These are phyloP conservation scores for Arxiozyma heterogenica DNA, from an alignment of 1,139 yeast genomes.

Conservation along the genomic window DNA sequence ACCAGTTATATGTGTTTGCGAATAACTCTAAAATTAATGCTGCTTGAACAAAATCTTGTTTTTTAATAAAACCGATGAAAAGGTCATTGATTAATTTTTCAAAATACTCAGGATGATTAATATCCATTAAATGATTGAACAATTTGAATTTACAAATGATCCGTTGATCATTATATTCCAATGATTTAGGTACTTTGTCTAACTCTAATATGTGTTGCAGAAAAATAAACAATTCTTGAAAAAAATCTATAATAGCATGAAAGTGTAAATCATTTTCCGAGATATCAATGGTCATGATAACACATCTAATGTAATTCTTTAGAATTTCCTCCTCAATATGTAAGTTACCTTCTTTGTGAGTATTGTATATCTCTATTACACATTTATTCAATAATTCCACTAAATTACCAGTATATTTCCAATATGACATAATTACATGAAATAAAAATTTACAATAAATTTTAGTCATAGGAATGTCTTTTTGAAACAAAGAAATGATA, in stretches of 20 bases:
- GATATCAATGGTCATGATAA: conserved; percentile 17
- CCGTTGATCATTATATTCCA: conserved; percentile 81
- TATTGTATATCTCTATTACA: conserved; percentile 24
- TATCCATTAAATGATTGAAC: conserved; percentile 67
- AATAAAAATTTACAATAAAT: conserved; percentile 64
- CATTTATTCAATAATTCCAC: conserved; percentile 15
- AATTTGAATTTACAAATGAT: conserved; percentile 72
- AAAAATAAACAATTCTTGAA: conserved; percentile 54
- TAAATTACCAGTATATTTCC: conserved; percentile 14
- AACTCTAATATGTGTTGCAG: conserved; percentile 59
- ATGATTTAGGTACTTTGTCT: conserved; percentile 67
- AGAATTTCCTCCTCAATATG: conserved; percentile 19
- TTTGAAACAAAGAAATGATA: conserved; percentile 60
- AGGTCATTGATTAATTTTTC: conserved; percentile 68
- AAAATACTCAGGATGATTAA: conserved; percentile 72
- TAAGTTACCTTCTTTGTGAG: conserved; percentile 21
- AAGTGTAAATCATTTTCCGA: conserved; percentile 61
- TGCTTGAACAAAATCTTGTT: conserved; percentile 67
- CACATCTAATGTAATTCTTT: conserved; percentile 15
- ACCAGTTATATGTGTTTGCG: conserved; percentile 75
- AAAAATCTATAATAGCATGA: conserved; percentile 41
- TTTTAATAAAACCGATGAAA: conserved; percentile 55
- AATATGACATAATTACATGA: conserved; percentile 37
- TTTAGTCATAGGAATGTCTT: conserved; percentile 51
- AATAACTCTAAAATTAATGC: conserved; percentile 71